Evolutionary conservation across 495 filamentous ascomycete genomes (phyloP), one percentile per base, ranked within the genome.

Genomic region (Xylaria bambusicola): DNA sequence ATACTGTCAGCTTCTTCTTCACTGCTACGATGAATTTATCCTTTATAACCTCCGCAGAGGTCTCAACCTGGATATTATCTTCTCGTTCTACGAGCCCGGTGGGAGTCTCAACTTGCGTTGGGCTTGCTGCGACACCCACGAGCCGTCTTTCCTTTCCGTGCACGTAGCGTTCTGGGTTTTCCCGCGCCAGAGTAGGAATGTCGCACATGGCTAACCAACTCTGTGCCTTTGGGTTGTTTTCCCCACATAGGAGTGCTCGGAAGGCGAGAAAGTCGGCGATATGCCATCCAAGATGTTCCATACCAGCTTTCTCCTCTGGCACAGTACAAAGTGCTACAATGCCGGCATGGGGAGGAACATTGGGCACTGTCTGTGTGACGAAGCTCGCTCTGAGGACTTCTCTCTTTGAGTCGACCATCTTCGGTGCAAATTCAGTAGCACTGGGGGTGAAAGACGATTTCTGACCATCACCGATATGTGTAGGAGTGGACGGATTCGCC

Each of bases 261-360:
- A 68, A 77, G 0, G 57, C 61, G 8, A 77, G 38, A 48, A 75
- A 76, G 55, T 77, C 74, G 26, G 63, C 51, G 5, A 71, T 65
- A 18, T 74, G 72, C 71, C 73, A 77, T 35, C 66, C 75, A 13
- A 73, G 69, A 27, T 68, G 62, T 36, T 65, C 42, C 21, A 38
- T 59, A 21, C 56, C 58, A 1, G 68, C 64, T 41, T 65, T 42
- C 1, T 69, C 54, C n/a, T 52, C 27, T 1, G 73, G 58, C 5
- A 76, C 60, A 29, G 62, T 66, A 33, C 72, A 74, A 8, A 77
- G 56, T 2, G 70, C 74, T 10, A 77, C 27, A 3, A 76, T 56
- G 24, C 70, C 59, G 9, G 68, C 50, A 31, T 66, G 15, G 0
- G 5, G 18, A 1, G 58, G 56, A 17, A 75, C 61, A 46, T 74